Base-by-base conservation (phyloP, 305 asterid genomes). In the Rubia tinctorum region DNA sequence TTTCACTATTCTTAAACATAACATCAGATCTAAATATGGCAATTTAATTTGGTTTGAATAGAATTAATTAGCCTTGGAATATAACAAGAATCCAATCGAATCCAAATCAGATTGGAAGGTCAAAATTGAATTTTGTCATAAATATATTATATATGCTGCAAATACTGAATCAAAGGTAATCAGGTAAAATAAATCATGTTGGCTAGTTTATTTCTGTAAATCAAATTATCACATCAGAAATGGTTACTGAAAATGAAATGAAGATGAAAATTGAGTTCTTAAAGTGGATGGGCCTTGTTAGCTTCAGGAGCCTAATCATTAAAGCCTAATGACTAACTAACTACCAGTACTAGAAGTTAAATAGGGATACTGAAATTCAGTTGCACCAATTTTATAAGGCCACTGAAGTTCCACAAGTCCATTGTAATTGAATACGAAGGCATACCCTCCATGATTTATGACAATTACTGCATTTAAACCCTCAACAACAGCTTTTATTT, bases 381-480 rank as follows among this genome's bases (percentile, higher is more conserved):
- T 23, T 22, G 17, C 66, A 60, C 37, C 66, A 60, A 22, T 60
- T 60, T 60, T 60, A 60, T 25, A 60, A 23, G 66, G 40, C 39
- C 40, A 23, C 66, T 63, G 14, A 63, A 63, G n/a, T 34, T 63
- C 8, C 68, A 27, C 7, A 18, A 40, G 53, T 39, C 70, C 55
- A 40, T 7, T 9, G 1, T 27, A 51, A 30, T 15, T 69, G 17
- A 27, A 49, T 42, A 51, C 62, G 49, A 30, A 27, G 9, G 27
- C 62, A 49, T 2, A 49, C 39, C 45, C 62, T 69, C 27, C 66
- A 25, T 60, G 40, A 60, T 60, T 60, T 6, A 60, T 60, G 37
- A 20, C 64, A 1, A 58, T 20, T 53, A 34, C 37, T 15, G 39
- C 73, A 70, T 53, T 70, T 34, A 70, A 70, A 51, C 22, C 65